Evolutionary conservation across 441 rosid species (phyloP), one percentile per base, ranked within the genome.

Genomic region (California macrophylla): DNA sequence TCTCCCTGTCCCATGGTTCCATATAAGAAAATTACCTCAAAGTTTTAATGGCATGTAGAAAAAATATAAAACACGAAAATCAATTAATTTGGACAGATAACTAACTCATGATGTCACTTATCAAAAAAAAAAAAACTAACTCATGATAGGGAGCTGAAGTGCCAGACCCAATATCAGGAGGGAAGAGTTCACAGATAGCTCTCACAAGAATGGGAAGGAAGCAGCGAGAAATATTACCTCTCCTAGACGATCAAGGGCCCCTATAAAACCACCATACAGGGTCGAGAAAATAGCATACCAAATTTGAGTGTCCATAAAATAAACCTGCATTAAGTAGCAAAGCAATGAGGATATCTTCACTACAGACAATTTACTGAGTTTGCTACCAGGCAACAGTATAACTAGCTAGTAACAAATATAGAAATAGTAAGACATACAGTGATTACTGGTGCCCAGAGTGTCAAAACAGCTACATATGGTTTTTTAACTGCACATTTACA

Each of bases 291-390:
- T 80, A 65, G 98, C 76, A 85, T 92, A 95, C 99, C 97, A 95
- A 74, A 95, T 89, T 84, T 95, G 98, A 66, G 96, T 86, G 82
- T 95, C 99, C 98, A 94, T 87, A 69, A 94, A 94, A 78, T 94
- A 94, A 58, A 95, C 86, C 97, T 95, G 83, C 83, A 81, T 65
- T 60, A 69, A 80, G 62, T 66, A 45, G 26, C 65, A 76, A 69
- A 67, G 63, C 66, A 24, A 79, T 66, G 16, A 42, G 50, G 16
- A 42, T 40, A 6, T 30, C 54, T 20, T 69, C 66, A 71, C 63
- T 58, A 18, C 54, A 64, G 20, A 64, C 61, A 66, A 42, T 28
- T 28, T 58, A 42, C 30, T 42, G 23, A 63, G 16, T 34, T 8
- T 4, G 66, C 45, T 62, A 62, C 70, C 69, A 67, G 40, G 66